Evolutionary conservation across 768 basidiomycete genomes (phyloP).

Genomic region (Nidularia pulvinata): DNA sequence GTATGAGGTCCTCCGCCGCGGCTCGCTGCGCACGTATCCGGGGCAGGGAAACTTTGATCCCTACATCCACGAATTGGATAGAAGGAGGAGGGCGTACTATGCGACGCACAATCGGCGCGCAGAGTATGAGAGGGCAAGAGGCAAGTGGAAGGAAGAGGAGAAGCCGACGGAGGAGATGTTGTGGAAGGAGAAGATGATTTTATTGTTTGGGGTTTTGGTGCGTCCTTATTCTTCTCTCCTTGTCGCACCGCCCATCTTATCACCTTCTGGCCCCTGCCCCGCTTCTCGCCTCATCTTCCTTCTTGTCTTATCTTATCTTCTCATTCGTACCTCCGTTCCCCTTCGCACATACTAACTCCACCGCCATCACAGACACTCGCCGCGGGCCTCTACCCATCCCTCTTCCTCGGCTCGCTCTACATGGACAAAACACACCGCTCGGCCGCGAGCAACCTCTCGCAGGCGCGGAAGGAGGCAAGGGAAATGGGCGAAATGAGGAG

Average conservation of each 20-base stretch:
- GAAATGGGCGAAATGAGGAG: conserved; percentile 55
- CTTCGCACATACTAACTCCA: neutral
- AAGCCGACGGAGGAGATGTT: conserved; percentile 11
- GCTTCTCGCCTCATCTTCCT: neutral
- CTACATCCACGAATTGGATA: conserved; percentile 49
- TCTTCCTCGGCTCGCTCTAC: conserved; percentile 30
- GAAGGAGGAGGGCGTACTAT: conserved; percentile 40
- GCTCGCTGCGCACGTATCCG: conserved; percentile 6
- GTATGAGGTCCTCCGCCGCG: conserved; percentile 55
- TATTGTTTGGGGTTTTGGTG: conserved; percentile 51
- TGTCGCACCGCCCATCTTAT: neutral
- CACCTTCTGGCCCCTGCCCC: neutral
- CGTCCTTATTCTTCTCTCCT: conserved; percentile 9
- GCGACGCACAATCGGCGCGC: conserved; percentile 23
- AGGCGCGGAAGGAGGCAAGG: conserved; percentile 56
- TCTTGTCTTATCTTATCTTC: neutral
- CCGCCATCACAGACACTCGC: conserved; percentile 33
- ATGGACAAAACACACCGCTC: conserved; percentile 44
- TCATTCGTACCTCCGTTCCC: neutral
- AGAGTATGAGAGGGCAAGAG: conserved; percentile 6
- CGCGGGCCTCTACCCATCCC: conserved; percentile 39
- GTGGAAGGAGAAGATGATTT: conserved; percentile 48
- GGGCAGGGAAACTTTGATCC: conserved; percentile 30
- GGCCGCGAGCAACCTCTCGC: conserved; percentile 57
- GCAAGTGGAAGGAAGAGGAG: conserved; percentile 10